Evolutionary conservation across 2,329 filamentous ascomycete genomes (phyloP).

Genomic region (Venturia nashicola): DNA sequence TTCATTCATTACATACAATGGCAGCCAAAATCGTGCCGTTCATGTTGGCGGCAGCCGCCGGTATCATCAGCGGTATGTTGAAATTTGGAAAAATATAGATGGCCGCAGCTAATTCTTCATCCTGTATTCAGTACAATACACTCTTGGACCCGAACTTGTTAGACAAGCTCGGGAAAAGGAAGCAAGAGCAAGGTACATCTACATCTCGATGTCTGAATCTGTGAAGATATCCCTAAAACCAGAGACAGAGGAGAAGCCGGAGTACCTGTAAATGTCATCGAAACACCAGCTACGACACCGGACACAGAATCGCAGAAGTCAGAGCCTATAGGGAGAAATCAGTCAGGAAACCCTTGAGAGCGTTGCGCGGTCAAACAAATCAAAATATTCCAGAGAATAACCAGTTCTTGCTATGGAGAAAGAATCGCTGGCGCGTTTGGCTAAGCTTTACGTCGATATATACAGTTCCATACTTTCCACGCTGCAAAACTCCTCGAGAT

Average conservation of each 20-base stretch:
- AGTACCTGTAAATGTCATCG: neutral
- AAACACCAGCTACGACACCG: neutral
- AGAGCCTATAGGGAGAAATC: neutral
- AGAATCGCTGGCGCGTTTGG: neutral
- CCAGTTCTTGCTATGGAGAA: neutral
- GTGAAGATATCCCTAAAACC: neutral
- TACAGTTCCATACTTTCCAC: neutral
- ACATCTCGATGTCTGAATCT: neutral
- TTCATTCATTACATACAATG: neutral
- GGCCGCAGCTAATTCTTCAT: neutral
- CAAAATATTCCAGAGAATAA: neutral
- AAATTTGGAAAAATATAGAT: neutral
- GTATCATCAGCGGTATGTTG: neutral
- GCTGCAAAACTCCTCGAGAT: no score
- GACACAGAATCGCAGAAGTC: neutral
- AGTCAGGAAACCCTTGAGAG: neutral
- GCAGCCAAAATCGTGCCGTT: neutral
- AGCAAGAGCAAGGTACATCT: neutral
- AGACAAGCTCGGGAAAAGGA: neutral
- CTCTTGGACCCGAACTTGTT: conserved; percentile 2
- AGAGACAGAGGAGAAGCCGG: neutral
- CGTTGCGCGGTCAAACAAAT: neutral
- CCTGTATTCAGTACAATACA: neutral
- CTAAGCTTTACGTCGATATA: neutral
- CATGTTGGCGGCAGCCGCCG: neutral